These are phyloP conservation scores for Mucor racemosus DNA, from an alignment of 371 early-diverging fungal species.

Conservation along the genomic window DNA sequence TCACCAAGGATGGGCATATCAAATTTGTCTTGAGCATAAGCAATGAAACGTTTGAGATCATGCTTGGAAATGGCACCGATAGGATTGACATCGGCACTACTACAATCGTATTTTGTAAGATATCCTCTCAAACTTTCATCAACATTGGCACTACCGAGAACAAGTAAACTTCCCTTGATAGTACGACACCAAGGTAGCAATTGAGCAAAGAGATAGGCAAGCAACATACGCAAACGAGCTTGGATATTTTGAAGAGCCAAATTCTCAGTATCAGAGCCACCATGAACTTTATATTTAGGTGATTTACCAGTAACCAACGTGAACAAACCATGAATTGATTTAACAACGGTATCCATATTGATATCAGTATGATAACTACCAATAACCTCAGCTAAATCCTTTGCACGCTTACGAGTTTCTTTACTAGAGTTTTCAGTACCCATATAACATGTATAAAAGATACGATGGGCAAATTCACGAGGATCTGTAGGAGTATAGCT, in stretches of 20 bases:
- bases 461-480: conserved; percentile 78
- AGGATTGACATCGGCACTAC: conserved; percentile 96
- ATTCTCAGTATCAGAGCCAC: conserved; percentile 88
- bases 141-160: conserved; percentile 95
- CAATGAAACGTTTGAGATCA: conserved; percentile 87
- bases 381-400: conserved; percentile 77
- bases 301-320: conserved; percentile 74
- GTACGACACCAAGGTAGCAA: conserved; percentile 90
- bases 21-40: conserved; percentile 68
- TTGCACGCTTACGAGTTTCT: conserved; percentile 87
- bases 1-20: conserved; percentile 72
- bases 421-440: conserved; percentile 88
- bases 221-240: conserved; percentile 94
- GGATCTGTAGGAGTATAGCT: conserved; percentile 78
- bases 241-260: conserved; percentile 97
- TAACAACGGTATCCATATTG: conserved; percentile 86
- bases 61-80: conserved; percentile 94
- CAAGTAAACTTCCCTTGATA: conserved; percentile 79
- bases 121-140: conserved; percentile 97
- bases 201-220: conserved; percentile 95
- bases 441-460: conserved; percentile 97
- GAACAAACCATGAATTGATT: conserved; percentile 80
- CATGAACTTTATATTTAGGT: conserved; percentile 84
- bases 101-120: conserved; percentile 98
- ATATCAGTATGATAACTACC: conserved; percentile 92